phyloP scores from a whole-genome alignment of 208 protist genomes.

The Leishmania amazonensis region DNA sequence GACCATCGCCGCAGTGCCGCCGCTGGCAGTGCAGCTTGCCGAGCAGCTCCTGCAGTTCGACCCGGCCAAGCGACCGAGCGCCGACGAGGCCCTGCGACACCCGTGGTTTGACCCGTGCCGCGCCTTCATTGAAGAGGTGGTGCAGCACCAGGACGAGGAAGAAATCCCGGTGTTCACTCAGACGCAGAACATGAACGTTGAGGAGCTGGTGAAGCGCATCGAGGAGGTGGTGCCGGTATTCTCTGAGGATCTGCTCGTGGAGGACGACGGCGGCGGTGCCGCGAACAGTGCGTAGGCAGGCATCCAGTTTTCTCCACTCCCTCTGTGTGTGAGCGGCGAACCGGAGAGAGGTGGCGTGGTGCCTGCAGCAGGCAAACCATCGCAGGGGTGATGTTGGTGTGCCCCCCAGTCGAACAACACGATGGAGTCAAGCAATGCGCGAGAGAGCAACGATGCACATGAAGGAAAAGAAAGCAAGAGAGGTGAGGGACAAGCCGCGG shows the following conservation, averaged over 20 bases:
- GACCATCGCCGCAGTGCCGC: slow-evolving; percentile 18
- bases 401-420: background rate
- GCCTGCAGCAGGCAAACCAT: background rate
- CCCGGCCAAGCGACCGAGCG: slow-evolving; percentile 72
- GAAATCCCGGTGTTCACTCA: slow-evolving; percentile 55
- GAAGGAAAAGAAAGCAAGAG: background rate
- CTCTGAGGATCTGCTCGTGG: slow-evolving; percentile 77
- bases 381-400: background rate
- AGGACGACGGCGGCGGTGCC: slow-evolving; percentile 38
- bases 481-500: background rate
- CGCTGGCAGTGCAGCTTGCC: slow-evolving; percentile 69
- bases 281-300: background rate
- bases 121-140: slow-evolving; percentile 80
- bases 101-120: slow-evolving; percentile 85
- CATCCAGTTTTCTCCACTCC: background rate
- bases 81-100: slow-evolving; percentile 81
- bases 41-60: slow-evolving; percentile 84
- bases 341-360: background rate
- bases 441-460: background rate
- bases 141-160: slow-evolving; percentile 63
- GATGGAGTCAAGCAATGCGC: background rate
- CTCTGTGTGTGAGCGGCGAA: background rate
- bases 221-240: slow-evolving; percentile 86
- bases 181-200: slow-evolving; percentile 47
- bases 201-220: slow-evolving; percentile 66